phyloP scores from a whole-genome alignment of 805 yeast genomes.

The Starmera amethionina region DNA sequence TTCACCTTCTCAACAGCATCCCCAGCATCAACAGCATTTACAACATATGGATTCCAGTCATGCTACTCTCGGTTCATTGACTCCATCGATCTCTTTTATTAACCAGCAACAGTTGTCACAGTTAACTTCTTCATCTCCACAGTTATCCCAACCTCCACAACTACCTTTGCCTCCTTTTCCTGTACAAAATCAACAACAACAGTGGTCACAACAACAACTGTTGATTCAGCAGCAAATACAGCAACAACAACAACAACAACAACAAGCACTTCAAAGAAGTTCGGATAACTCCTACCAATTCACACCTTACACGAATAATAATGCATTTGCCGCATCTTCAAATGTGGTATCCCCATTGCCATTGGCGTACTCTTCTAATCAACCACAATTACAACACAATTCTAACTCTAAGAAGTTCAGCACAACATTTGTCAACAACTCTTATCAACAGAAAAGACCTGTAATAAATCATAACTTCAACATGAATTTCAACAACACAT shows the following conservation, averaged over 20 bases:
- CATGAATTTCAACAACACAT: conserved; percentile 1
- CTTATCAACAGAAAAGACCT: neutral
- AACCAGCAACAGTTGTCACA: neutral
- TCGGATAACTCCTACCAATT: too few relatives aligned
- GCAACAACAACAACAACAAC: conserved; percentile 7
- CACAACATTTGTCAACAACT: conserved; percentile 1
- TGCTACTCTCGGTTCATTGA: neutral
- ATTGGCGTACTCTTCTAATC: too few relatives aligned
- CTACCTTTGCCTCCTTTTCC: conserved; percentile 4
- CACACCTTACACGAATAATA: too few relatives aligned
- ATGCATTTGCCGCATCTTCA: neutral
- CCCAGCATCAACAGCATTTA: neutral
- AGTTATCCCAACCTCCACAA: conserved; percentile 2
- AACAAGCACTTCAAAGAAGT: conserved; percentile 4
- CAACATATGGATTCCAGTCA: neutral
- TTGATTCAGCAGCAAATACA: conserved; percentile 2
- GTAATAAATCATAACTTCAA: neutral
- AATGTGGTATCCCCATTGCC: too few relatives aligned
- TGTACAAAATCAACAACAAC: conserved; percentile 5
- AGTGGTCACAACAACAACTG: conserved; percentile 2
- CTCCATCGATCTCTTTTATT: neutral
- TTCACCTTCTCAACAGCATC: neutral
- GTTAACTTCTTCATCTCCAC: neutral
- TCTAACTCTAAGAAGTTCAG: conserved; percentile 6
- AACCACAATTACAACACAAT: neutral